These are phyloP conservation scores for Paramyrothecium sp. DNA, from an alignment of 2,329 filamentous ascomycete species.

Conservation along the genomic window DNA sequence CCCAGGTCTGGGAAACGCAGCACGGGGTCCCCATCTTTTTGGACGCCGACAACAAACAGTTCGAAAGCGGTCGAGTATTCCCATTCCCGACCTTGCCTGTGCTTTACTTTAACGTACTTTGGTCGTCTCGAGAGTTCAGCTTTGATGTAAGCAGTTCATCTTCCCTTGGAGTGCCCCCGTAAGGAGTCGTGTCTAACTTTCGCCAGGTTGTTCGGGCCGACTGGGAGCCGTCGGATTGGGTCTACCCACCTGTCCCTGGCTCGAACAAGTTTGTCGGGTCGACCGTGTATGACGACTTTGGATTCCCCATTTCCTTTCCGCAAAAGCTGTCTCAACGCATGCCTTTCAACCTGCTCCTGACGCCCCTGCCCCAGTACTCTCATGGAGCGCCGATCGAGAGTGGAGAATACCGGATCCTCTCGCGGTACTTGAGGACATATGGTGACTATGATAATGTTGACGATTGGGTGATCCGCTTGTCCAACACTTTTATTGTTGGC, in stretches of 20 bases:
- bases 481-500: not conserved
- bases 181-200: not conserved
- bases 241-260: constrained; percentile 4
- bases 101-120: constrained; percentile 4
- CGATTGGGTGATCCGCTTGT: constrained; percentile 5
- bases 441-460: constrained; percentile 4
- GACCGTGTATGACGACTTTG: not conserved
- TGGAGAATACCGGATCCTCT: constrained; percentile 5
- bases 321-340: not conserved
- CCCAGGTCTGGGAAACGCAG: constrained; percentile 5
- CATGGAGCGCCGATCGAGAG: not conserved
- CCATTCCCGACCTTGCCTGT: not conserved
- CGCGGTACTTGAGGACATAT: constrained; percentile 1
- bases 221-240: constrained; percentile 7
- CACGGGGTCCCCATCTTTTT: not conserved
- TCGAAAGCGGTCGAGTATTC: constrained; percentile 3
- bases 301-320: not conserved
- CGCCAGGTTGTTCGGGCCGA: constrained; percentile 3
- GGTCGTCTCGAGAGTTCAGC: constrained; percentile 6
- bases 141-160: constrained; percentile 3
- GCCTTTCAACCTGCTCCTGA: not conserved
- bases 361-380: not conserved
- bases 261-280: constrained; percentile 6
- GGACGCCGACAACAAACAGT: constrained; percentile 1
- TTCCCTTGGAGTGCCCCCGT: not conserved